Base-by-base conservation (phyloP, 2,329 filamentous ascomycete species). In the Ophiognomonia clavigignenti-juglandacearum region DNA sequence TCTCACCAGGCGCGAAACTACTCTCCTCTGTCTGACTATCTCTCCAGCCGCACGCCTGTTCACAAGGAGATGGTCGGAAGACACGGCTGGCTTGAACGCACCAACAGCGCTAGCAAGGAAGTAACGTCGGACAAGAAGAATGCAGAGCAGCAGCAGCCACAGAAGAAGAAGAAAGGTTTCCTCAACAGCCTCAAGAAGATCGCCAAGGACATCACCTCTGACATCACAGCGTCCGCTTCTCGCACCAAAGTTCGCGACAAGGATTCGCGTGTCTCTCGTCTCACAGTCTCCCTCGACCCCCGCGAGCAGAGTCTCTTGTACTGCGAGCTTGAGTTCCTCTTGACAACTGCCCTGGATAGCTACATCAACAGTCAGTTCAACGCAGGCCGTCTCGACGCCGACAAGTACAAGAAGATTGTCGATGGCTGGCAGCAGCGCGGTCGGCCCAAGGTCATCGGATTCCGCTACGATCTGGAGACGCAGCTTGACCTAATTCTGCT, bases 381-480 rank as follows among this genome's bases (percentile, higher is more conserved):
- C 54, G 69, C 69, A n/a, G 78, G 77, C n/a, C 75, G 75, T 1
- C 64, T 82, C 5, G 66, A 74, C 6, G 63, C 71, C 0, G 68
- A 71, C 53, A 74, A 76, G 56, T 69, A 77, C 50, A 74, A 74
- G 54, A 72, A 68, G 50, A 61, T 79, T 7, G 67, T 70, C 2
- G 75, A 80, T 42, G 59, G 56, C 5, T 82, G 77, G 78, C 61
- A 66, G 20, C 64, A 69, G 36, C 70, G 72, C 52, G 77, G 77
- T 32, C 75, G 74, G 0, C 75, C 77, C 6, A 71, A 68, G 46
- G 77, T 82, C 8, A 61, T 77, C 19, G 73, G 74, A 11, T 82
- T 80, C 59, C 74, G 76, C 16, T 82, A 78, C 58, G 77, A 82
- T 50, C 59, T 81, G 3, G 77, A 81, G 62, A 80, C 77, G 1